Conservation (phyloP, 768 basidiomycete species). For the Collybiopsis confluens region DNA sequence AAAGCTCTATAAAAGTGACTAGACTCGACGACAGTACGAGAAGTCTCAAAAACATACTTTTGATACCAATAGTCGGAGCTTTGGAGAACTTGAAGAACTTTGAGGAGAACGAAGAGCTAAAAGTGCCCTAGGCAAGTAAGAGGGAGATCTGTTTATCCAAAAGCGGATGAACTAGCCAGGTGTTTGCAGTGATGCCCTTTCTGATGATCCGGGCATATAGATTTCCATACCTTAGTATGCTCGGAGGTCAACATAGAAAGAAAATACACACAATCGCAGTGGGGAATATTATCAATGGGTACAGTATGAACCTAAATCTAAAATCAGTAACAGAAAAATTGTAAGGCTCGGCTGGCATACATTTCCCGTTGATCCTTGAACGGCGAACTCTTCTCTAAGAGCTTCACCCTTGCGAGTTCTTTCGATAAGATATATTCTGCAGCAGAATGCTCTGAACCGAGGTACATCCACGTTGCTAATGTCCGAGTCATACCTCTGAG, state of each 20-base stretch:
- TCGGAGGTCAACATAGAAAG: too few relatives aligned
- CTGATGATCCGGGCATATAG: conserved; percentile 1
- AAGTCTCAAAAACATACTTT: background rate
- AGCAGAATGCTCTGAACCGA: background rate
- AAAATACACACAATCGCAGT: background rate
- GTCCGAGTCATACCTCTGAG: background rate
- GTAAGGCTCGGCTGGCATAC: background rate
- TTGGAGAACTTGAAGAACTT: conserved; percentile 6
- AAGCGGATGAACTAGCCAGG: background rate
- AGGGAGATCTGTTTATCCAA: background rate
- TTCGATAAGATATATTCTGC: conserved; percentile 6
- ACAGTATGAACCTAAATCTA: background rate
- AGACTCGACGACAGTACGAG: too few relatives aligned
- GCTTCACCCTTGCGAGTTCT: conserved; percentile 1
- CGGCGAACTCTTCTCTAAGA: conserved; percentile 4
- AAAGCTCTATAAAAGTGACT: background rate
- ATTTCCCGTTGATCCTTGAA: conserved; percentile 6
- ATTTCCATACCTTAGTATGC: background rate
- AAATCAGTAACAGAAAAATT: background rate
- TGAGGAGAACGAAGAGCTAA: conserved; percentile 4
- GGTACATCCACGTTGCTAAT: too few relatives aligned
- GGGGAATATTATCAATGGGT: conserved; percentile 3
- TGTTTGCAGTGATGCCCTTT: conserved; percentile 8
- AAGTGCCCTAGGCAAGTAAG: background rate
- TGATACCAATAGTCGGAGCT: conserved; percentile 7